Base-by-base conservation (phyloP, 208 protist genomes). In the Leptomonas pyrrhocoris region DNA sequence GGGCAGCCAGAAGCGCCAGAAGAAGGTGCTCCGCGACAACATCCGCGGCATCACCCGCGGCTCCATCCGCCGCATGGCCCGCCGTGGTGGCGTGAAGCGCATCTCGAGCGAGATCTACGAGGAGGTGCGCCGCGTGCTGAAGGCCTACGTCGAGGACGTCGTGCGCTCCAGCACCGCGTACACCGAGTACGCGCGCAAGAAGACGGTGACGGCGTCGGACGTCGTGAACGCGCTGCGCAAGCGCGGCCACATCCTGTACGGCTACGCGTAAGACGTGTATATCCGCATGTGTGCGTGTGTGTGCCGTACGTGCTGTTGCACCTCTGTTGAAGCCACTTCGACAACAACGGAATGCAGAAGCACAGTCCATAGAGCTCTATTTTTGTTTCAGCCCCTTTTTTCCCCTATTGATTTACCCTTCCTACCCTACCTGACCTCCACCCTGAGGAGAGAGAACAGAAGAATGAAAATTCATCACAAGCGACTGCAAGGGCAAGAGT, bases 81-180 rank as follows among this genome's bases (percentile, higher is more conserved):
- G 94, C 80, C 83, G 94, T 80, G 94, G 94, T 73, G 94, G 94
- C 73, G 91, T 97, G 71, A 96, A 96, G 79, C 88, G 94, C 77
- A 97, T 97, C 82, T 85, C 78, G 42, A 74, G 73, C 64, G 80
- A 84, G 58, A 74, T 86, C 58, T 86, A 89, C 84, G 80, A 89
- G 62, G 84, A 89, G 81, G 71, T 89, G 62, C 84, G 84, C 63
- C 74, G 75, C 54, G 88, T 95, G 58, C 81, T 97, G 42, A 96
- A 94, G 73, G 67, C 56, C 28, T 97, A 93, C 78, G 74, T 97
- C 21, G 86, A 94, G 71, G 77, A 78, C 34, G 86, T 97, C 53
- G 76, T 97, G 45, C 86, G 88, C 65, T 89, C 90, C 69, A 80
- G 88, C 50, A 79, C 91, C 23, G 80, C 88, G 31, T 96, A 95